A percentile compares a stretch with the other conserved stretches of the same genome.
phyloP scores from a whole-genome alignment of 371 early-diverging fungal species.

The Mucor piriformis region DNA sequence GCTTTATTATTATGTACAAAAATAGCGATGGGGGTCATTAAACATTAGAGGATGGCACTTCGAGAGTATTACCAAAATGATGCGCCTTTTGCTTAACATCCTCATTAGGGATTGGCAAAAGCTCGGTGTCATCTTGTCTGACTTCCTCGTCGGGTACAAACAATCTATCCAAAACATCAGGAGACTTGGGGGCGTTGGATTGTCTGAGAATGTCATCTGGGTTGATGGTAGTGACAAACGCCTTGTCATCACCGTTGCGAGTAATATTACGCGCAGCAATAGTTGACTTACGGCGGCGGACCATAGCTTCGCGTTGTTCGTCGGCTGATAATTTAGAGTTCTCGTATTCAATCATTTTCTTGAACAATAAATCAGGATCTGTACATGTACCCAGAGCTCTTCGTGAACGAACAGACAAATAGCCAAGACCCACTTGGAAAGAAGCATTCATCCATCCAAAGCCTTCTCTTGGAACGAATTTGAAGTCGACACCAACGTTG shows the following conservation, averaged over 20 bases:
- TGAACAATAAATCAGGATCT: constrained; percentile 70
- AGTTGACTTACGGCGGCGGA: constrained; percentile 23
- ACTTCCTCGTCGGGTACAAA: background rate
- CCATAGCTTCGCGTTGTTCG: constrained; percentile 15
- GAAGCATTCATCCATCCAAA: constrained; percentile 98
- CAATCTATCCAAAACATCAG: constrained; percentile 7
- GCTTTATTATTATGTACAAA: too few species aligned
- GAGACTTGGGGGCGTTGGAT: constrained; percentile 14
- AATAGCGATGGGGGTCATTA: background rate
- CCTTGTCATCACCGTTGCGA: constrained; percentile 2
- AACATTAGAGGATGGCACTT: background rate
- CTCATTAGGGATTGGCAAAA: background rate
- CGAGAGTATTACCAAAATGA: background rate
- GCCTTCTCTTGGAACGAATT: constrained; percentile 89
- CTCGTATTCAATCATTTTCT: constrained; percentile 30
- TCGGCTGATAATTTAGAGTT: constrained; percentile 14
- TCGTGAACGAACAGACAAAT: constrained; percentile 65
- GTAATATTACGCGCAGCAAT: constrained; percentile 27
- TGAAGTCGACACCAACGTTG: constrained; percentile 90
- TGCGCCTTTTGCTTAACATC: background rate
- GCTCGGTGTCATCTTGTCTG: background rate
- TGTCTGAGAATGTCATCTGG: constrained; percentile 19
- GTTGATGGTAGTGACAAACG: constrained; percentile 22
- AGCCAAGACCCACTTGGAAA: constrained; percentile 79
- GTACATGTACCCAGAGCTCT: constrained; percentile 81